Base-by-base conservation (phyloP, 225 moss, liverwort and hornwort genomes). In the Rhytidiadelphus loreus region DNA sequence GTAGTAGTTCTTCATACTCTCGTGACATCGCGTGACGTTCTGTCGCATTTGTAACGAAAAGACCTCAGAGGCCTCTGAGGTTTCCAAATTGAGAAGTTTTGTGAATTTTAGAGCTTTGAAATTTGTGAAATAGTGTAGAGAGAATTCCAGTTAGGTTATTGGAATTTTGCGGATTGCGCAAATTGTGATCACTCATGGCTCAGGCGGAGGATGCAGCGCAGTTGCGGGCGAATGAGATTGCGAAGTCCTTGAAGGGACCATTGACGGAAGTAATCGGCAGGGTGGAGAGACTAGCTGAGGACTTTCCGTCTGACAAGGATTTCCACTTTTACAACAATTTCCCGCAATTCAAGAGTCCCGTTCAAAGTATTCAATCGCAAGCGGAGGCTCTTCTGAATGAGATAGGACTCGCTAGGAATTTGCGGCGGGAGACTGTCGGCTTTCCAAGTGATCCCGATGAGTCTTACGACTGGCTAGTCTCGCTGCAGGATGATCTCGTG, bases 291-390 rank as follows among this genome's bases (percentile, higher is more conserved):
- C 84, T 94, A 35, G 62, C 87, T 22, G 91, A 91, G 63, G 91
- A 90, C 21, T 90, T 95, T 66, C 97, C 99, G 29, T 87, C 90
- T 4, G 96, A 94, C 60, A 92, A 93, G 85, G 96, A 97, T 77
- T 99, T 97, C 69, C 97, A 97, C 83, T 99, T 99, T 85, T 99
- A 95, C 90, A 92, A 92, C 81, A 99, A 96, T 90, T 99, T 97
- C 44, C 90, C 88, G 77, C 90, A 92, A 52, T 99, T 99, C 86
- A 96, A 93, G 89, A 77, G 66, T 28, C 96, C 97, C 12, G 92
- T 95, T 85, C 89, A 80, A 29, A 81, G 81, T 28, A 88, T 97
- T 69, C 95, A 91, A 64, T 89, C 87, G 61, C 93, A 90, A 59
- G 93, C 90, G 74, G 91, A 91, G 78, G 82, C 86, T 60, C 89